Percentiles rank a stretch among this genome's conserved stretches.
Conservation (phyloP, 2,329 filamentous ascomycete genomes). For the Sordariomycetes sp. region DNA sequence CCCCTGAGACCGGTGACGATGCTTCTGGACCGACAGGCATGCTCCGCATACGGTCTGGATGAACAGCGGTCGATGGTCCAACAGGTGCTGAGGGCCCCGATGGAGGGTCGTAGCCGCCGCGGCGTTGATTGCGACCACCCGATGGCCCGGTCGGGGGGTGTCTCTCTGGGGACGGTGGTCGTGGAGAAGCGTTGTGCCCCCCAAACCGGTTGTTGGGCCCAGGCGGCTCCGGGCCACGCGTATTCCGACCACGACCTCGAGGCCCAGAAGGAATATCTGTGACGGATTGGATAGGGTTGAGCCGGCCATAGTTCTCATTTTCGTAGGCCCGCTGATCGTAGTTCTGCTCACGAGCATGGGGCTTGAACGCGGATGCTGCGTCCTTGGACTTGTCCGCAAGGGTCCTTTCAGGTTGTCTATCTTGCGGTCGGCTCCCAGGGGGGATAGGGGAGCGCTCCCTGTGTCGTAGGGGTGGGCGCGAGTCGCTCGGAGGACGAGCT, state of each 20-base stretch:
- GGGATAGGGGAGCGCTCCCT: conserved; percentile 20
- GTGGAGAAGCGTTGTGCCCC: conserved; percentile 25
- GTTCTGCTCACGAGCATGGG: too few relatives aligned
- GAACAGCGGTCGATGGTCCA: conserved; percentile 15
- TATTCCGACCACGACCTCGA: conserved; percentile 37
- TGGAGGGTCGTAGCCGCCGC: conserved; percentile 29
- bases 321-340: conserved; percentile 43
- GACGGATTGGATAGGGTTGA: conserved; percentile 42
- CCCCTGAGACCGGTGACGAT: conserved; percentile 18
- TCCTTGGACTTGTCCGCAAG: conserved; percentile 30
- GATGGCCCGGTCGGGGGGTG: conserved; percentile 4
- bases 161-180: conserved; percentile 19
- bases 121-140: neutral
- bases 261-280: conserved; percentile 45
- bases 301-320: conserved; percentile 54
- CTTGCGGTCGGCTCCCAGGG: conserved; percentile 18
- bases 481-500: conserved; percentile 26
- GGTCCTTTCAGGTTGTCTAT: conserved; percentile 20
- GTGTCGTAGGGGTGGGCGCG: conserved; percentile 18
- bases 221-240: conserved; percentile 23
- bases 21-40: conserved; percentile 18
- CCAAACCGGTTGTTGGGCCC: conserved; percentile 33
- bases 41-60: conserved; percentile 33
- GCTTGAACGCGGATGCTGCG: too few relatives aligned
- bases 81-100: conserved; percentile 18